Base-by-base conservation (phyloP, 2,329 filamentous ascomycete species). In the Botryotinia convoluta region DNA sequence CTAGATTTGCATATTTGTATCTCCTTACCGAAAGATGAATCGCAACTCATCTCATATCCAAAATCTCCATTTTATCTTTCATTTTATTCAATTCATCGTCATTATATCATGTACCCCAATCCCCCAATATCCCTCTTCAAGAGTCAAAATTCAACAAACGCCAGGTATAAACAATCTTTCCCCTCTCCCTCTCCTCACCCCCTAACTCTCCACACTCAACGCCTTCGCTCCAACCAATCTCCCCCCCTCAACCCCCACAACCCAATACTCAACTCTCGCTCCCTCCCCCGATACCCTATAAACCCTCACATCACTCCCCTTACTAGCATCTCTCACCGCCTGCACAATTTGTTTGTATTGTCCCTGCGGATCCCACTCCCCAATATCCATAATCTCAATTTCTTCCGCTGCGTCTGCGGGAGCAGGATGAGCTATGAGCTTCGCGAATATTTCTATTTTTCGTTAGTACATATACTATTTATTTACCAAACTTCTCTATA, bases 231-330 rank as follows among this genome's bases (percentile, higher is more conserved):
- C 71, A 12, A 73, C 51, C 57, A 73, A 62, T 32, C 71, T 69
- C 20, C 86, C 87, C 69, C 83, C 83, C 79, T 91, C 86, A 77
- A 92, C 81, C 35, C 88, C 89, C 64, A 97, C 84, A 74, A 97
- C 84, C 87, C 91, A 97, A 82, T 97, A 97, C 83, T 97, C 93
- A 22, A 87, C 86, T 80, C 91, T 87, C 39, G 90, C 89, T 20
- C 85, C 84, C 62, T 88, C 89, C 78, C 88, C 85, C 74, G 86
- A 84, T 14, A 97, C 89, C 71, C 88, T 86, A 79, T 96, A 97
- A 35, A 97, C 90, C 80, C 91, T 89, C 70, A 95, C 88, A 76
- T 93, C 90, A 74, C 86, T 87, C 3, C 92, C 89, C 80, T 86
- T 85, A 22, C 76, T 77, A n/a, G 87, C 90, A 80, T 89, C 84